Percentiles rank a stretch among this genome's conserved stretches.
These are phyloP conservation scores for Globisporangium parvum DNA, from an alignment of 352 stramenopile species.

Conservation along the genomic window DNA sequence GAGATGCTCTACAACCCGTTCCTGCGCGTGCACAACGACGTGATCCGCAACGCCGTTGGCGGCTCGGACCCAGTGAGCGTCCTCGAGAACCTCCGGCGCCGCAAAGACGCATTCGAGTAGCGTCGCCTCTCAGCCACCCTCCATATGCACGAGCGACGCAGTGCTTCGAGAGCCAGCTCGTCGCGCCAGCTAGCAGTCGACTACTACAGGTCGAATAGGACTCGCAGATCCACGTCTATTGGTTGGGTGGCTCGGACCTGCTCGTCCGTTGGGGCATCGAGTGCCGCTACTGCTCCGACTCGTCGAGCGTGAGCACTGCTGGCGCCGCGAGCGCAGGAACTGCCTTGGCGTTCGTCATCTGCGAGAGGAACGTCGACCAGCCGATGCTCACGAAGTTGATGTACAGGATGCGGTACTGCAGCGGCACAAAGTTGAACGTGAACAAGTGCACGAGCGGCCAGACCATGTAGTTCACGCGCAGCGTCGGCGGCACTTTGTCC, in stretches of 20 bases:
- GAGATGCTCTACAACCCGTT: conserved; percentile 88
- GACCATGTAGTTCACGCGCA: conserved; percentile 39
- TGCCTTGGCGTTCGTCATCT: conserved; percentile 29
- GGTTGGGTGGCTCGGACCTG: no score
- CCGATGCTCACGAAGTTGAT: conserved; percentile 44
- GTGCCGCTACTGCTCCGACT: not conserved
- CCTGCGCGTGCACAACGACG: conserved; percentile 76
- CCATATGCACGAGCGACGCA: no score
- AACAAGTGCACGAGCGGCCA: conserved; percentile 43
- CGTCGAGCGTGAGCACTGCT: no score
- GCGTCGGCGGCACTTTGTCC: conserved; percentile 27
- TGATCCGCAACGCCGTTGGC: conserved; percentile 75
- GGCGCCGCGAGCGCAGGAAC: not conserved
- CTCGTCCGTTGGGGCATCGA: no score
- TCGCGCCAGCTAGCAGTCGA: no score
- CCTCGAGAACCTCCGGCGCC: conserved; percentile 67
- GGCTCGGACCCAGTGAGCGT: conserved; percentile 74
- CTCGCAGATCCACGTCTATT: no score
- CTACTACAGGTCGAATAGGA: no score
- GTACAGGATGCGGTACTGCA: conserved; percentile 50
- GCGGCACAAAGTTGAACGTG: conserved; percentile 39
- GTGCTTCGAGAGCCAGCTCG: not conserved
- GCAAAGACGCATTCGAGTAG: conserved; percentile 73
- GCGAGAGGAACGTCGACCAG: conserved; percentile 44
- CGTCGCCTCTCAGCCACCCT: not conserved